Evolutionary conservation across 2,329 filamentous ascomycete species (phyloP), one percentile per base, ranked within the genome.

Genomic region (Alternaria conjuncta): DNA sequence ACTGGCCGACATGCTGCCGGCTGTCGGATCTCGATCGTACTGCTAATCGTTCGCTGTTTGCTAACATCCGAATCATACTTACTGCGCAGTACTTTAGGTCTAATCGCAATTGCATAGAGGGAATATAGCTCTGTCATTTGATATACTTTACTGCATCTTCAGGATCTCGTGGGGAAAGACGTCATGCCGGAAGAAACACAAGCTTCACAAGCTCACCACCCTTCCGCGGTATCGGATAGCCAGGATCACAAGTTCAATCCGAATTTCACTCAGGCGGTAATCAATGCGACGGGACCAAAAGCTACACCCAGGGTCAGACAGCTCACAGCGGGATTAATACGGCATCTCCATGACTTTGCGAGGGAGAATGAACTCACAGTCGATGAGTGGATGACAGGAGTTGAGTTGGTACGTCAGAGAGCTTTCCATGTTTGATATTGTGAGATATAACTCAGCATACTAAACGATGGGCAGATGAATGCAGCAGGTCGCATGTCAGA

Each of bases 311-410:
- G 92, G 61, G 85, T 89, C 71, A 85, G 89, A 63, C 83, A 88
- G 70, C 84, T 94, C 70, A 82, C 93, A 65, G 80, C 84, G 58
- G 84, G 87, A 30, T 81, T 93, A 70, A 89, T 93, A 78, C 84
- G 83, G 59, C 91, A 94, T 82, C 84, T 94, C 60, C 92, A 94
- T 83, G 90, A 93, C 80, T 94, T 93, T 78, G 86, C 88, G 63
- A 87, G 91, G 61, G 92, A 94, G 74, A 88, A 92, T 72, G 90
- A 94, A 80, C 87, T 94, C 55, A 92, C 89, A 5, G 85, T 88
- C n/a, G 91, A 92, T 58, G 92, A 94, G 80, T 94, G 91, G 91
- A 87, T 93, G 82, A 79, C 86, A 9, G 91, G 90, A 55, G 88
- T 94, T 46, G 85, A 91, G 75, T 92, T 91, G 78, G 83, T 93